Evolutionary conservation across 257 asterid species (phyloP).

Genomic region (Solanum verrucosum): DNA sequence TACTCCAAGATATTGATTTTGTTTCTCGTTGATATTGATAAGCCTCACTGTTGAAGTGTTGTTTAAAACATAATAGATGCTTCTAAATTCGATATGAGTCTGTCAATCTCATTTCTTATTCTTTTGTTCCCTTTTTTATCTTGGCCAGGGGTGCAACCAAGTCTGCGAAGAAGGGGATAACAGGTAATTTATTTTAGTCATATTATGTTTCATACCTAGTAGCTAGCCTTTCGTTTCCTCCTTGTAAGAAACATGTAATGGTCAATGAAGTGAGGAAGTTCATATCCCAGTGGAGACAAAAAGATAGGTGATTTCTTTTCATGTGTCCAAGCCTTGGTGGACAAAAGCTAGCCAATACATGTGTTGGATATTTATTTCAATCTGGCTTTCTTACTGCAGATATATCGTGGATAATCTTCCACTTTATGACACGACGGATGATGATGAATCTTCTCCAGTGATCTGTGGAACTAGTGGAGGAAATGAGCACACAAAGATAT

Average conservation of each 20-base stretch:
- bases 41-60: background rate
- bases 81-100: background rate
- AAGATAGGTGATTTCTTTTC: background rate
- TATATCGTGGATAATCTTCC: slow-evolving; percentile 15
- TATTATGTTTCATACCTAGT: too few relatives aligned
- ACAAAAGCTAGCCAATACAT: background rate
- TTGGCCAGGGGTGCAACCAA: slow-evolving; percentile 67
- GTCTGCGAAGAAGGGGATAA: slow-evolving; percentile 92
- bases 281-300: background rate
- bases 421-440: slow-evolving; percentile 68
- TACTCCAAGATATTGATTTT: too few relatives aligned
- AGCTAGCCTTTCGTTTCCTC: background rate
- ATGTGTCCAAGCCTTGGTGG: background rate
- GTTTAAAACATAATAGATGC: background rate
- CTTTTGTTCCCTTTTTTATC: background rate
- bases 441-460: slow-evolving; percentile 54
- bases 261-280: too few relatives aligned
- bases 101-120: background rate
- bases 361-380: background rate
- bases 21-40: too few relatives aligned
- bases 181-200: slow-evolving; percentile 33
- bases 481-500: background rate
- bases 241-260: background rate
- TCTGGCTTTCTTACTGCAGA: background rate
- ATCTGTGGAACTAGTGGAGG: slow-evolving; percentile 15